Base-by-base conservation (phyloP, 306 rosid genomes). In the Adenanthera pavonina region DNA sequence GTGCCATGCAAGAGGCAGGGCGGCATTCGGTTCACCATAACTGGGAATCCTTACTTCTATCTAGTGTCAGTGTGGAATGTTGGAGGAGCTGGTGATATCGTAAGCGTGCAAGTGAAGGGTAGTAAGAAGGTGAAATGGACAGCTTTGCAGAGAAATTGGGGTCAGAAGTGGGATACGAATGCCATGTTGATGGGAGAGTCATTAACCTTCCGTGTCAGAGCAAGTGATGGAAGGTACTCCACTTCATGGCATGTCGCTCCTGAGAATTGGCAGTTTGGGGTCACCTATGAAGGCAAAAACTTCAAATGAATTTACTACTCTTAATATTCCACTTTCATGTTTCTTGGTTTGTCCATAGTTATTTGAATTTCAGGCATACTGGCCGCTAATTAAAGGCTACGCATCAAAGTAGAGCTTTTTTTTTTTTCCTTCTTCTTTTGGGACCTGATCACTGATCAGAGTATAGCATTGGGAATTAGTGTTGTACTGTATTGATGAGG, bases 41-140 rank as follows among this genome's bases (percentile, higher is more conserved):
- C 83, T 0, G 99, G 99, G 64, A 92, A 92, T 78, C 97, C 97
- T 0, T 91, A 91, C 64, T 90, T 76, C 89, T 84, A 87, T 64
- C 74, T 89, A 62, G 83, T 91, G 1, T 5, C 76, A 75, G 90
- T 92, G 57, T 89, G 91, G 89, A 93, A 93, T 67, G 97, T 91
- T 36, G 97, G 87, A 34, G 98, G 97, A 60, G 92, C 94, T 3
- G 98, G 98, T 6, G 97, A 92, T 17, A 41, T 91, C 13, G 53
- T 25, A 5, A 19, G 81, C 41, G 60, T 92, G 38, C 85, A 74
- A 34, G 97, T 95, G 86, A 95, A 88, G 87, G 95, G 97, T 34
- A 25, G 73, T 30, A 12, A 83, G 13, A 89, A 93, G 46, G 9
- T 74, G 30, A 66, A 86, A 69, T 95, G 97, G 97, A 89, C 89